phyloP scores from a whole-genome alignment of 108 stramenopile genomes.

The Chaetoceros tenuissimus region DNA sequence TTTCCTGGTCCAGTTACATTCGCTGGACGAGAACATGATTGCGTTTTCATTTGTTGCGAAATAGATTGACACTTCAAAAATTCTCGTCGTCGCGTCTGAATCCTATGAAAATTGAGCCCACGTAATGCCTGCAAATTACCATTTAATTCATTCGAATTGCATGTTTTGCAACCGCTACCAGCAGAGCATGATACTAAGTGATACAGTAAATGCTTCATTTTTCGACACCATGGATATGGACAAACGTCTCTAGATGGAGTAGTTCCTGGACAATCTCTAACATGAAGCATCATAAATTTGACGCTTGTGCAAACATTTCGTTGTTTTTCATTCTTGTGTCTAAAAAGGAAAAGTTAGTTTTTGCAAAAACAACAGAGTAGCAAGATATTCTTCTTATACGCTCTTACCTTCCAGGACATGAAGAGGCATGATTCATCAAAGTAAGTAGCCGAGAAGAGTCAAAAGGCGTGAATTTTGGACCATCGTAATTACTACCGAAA shows the following conservation, averaged over 20 bases:
- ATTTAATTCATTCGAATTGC: constrained; percentile 39
- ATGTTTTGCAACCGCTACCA: constrained; percentile 44
- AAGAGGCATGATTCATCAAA: constrained; percentile 70
- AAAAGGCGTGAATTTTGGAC: constrained; percentile 47
- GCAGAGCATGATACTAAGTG: constrained; percentile 72
- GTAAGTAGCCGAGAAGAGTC: constrained; percentile 59
- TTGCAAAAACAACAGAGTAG: neutral
- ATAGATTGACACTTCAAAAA: too few species aligned
- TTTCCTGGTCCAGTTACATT: too few species aligned
- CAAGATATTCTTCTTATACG: neutral
- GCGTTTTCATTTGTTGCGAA: too few species aligned
- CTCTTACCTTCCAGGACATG: constrained; percentile 61
- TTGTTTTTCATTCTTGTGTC: constrained; percentile 60
- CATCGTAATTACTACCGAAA: constrained; percentile 68
- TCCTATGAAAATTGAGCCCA: constrained; percentile 54
- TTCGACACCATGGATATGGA: constrained; percentile 91
- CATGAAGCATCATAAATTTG: constrained; percentile 89
- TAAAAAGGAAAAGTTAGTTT: constrained; percentile 6
- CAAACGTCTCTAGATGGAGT: constrained; percentile 73
- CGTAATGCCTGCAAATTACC: constrained; percentile 36
- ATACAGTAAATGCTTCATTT: constrained; percentile 78
- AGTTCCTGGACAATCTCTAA: constrained; percentile 84
- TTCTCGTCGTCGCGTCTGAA: too few species aligned
- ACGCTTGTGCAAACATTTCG: constrained; percentile 67
- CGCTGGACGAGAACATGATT: too few species aligned